Evolutionary conservation across 768 basidiomycete species (phyloP).

Genomic region (Hygrophorus pudorinus): DNA sequence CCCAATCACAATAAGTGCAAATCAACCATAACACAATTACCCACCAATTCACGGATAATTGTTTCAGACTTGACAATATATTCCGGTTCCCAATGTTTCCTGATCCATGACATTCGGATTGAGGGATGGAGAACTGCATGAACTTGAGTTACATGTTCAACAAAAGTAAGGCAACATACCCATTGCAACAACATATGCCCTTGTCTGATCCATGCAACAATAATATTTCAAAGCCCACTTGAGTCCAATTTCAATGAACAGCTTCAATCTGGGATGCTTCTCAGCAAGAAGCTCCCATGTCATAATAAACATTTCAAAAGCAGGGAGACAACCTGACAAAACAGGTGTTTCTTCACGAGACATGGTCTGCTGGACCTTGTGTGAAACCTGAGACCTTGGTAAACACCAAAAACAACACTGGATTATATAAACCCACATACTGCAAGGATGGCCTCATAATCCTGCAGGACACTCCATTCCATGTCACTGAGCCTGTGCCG

Average conservation of each 20-base stretch:
- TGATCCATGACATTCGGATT: slow-evolving; percentile 11
- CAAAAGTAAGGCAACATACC: slow-evolving; percentile 1
- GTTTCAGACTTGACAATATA: slow-evolving; percentile 7
- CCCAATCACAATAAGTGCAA: neutral
- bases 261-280: slow-evolving; percentile 1
- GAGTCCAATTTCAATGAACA: slow-evolving; percentile 4
- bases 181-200: slow-evolving; percentile 9
- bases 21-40: neutral
- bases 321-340: no score
- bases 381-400: no score
- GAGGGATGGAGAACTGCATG: slow-evolving; percentile 12
- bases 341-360: no score
- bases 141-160: neutral
- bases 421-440: no score
- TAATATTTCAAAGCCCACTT: slow-evolving; percentile 9
- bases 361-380: no score
- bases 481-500: no score
- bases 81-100: slow-evolving; percentile 10
- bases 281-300: slow-evolving; percentile 7
- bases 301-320: slow-evolving; percentile 13
- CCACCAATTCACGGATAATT: slow-evolving; percentile 9
- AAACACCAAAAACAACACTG: no score
- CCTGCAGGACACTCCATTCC: no score
- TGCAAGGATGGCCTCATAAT: no score
- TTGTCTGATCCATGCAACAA: slow-evolving; percentile 5